These are phyloP conservation scores for Cymodocea nodosa DNA, from an alignment of 116 monocot genomes.

Conservation along the genomic window DNA sequence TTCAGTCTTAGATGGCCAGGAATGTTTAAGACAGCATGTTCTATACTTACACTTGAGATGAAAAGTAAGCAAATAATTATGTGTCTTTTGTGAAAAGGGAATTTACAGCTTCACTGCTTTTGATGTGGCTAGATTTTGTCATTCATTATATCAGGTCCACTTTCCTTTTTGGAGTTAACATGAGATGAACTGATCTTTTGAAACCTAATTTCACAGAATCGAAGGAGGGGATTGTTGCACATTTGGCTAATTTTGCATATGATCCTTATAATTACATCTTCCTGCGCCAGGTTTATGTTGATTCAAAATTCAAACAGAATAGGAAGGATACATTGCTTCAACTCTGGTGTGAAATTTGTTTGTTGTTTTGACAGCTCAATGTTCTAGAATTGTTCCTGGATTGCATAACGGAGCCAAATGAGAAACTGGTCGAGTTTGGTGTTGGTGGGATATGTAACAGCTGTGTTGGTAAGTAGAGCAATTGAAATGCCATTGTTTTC, in stretches of 20 bases:
- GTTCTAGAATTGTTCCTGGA: constrained; percentile 85
- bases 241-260: constrained; percentile 98
- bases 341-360: not conserved
- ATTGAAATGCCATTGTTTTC: not conserved
- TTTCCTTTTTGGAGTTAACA: not conserved
- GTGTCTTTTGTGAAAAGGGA: no score
- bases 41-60: no score
- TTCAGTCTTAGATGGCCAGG: not conserved
- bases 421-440: constrained; percentile 86
- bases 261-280: constrained; percentile 86
- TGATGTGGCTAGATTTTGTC: not conserved
- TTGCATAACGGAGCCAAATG: constrained; percentile 94
- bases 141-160: not conserved
- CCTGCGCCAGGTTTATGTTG: constrained; percentile 61
- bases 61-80: no score
- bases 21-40: not conserved
- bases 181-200: not conserved
- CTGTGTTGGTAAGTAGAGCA: constrained; percentile 40
- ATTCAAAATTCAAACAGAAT: not conserved
- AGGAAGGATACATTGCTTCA: not conserved
- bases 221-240: constrained; percentile 77
- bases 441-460: constrained; percentile 76
- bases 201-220: constrained; percentile 32
- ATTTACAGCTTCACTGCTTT: no score
- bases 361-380: constrained; percentile 50